Evolutionary conservation across 768 basidiomycete genomes (phyloP).

Genomic region (Boletus sp.): DNA sequence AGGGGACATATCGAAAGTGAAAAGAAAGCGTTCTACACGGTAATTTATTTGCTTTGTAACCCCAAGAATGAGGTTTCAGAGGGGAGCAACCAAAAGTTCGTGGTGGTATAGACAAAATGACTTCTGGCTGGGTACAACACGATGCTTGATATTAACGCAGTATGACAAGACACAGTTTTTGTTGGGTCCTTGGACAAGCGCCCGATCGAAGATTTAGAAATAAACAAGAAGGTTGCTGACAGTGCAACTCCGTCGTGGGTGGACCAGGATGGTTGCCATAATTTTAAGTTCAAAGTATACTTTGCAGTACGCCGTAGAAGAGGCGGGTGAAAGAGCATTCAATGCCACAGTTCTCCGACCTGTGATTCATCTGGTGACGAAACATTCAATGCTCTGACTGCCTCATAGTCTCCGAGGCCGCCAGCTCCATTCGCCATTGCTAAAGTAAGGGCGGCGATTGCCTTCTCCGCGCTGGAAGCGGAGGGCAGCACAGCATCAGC

Average conservation of each 20-base stretch:
- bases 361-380: slow-evolving; percentile 40
- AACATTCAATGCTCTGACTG: slow-evolving; percentile 40
- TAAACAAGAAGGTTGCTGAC: slow-evolving; percentile 25
- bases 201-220: slow-evolving; percentile 22
- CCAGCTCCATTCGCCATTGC: slow-evolving; percentile 67
- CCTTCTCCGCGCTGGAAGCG: slow-evolving; percentile 54
- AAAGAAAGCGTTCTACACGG: slow-evolving; percentile 16
- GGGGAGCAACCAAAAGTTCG: slow-evolving; percentile 5
- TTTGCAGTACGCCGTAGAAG: slow-evolving; percentile 3
- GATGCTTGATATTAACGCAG: slow-evolving; percentile 28
- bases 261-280: background rate
- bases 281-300: background rate
- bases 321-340: slow-evolving; percentile 5
- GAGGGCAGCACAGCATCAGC: slow-evolving; percentile 11
- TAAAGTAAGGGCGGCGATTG: slow-evolving; percentile 55
- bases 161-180: slow-evolving; percentile 14
- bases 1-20: slow-evolving; percentile 19
- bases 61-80: slow-evolving; percentile 4
- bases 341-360: slow-evolving; percentile 62
- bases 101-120: slow-evolving; percentile 26
- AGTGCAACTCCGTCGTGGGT: slow-evolving; percentile 2
- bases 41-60: slow-evolving; percentile 17
- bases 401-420: slow-evolving; percentile 55
- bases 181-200: slow-evolving; percentile 19
- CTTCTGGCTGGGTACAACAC: slow-evolving; percentile 23